A percentile compares a stretch with the other conserved stretches of the same genome.
Evolutionary conservation across 2,329 filamentous ascomycete species (phyloP).

Genomic region (Microdochium nivale): DNA sequence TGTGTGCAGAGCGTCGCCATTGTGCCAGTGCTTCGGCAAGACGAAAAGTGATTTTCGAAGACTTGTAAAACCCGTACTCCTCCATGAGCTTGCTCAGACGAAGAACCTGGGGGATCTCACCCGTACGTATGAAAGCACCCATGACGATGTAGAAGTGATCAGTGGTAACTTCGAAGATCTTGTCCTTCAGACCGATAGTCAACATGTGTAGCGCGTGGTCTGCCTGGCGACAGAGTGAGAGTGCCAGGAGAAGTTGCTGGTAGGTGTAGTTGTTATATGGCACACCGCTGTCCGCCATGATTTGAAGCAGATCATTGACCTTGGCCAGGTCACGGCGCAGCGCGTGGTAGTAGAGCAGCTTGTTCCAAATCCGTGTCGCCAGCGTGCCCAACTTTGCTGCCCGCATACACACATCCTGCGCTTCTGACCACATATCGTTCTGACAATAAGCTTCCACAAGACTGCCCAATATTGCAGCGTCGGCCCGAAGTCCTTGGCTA

Average conservation of each 20-base stretch:
- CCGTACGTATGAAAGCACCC: slow-evolving; percentile 36
- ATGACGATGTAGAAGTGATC: slow-evolving; percentile 47
- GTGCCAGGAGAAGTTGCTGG: slow-evolving; percentile 36
- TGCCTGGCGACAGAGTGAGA: slow-evolving; percentile 39
- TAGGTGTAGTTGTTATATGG: slow-evolving; percentile 43
- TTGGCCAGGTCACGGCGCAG: slow-evolving; percentile 44
- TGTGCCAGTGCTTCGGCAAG: slow-evolving; percentile 31
- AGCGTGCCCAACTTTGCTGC: slow-evolving; percentile 42
- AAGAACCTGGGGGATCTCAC: slow-evolving; percentile 32
- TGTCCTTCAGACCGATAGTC: slow-evolving; percentile 30
- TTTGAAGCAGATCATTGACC: slow-evolving; percentile 36
- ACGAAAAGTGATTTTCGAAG: slow-evolving; percentile 32
- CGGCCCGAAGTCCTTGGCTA: slow-evolving; percentile 37
- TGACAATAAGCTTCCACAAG: slow-evolving; percentile 62
- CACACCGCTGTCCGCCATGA: slow-evolving; percentile 38
- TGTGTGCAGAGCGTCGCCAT: slow-evolving; percentile 14
- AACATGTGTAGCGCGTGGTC: slow-evolving; percentile 41
- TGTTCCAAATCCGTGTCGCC: slow-evolving; percentile 67
- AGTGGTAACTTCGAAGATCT: slow-evolving; percentile 33
- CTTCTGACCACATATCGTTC: slow-evolving; percentile 43
- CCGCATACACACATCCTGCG: slow-evolving; percentile 49
- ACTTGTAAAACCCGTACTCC: slow-evolving; percentile 28
- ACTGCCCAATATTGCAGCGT: slow-evolving; percentile 49
- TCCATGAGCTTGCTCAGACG: slow-evolving; percentile 34
- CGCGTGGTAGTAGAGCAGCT: slow-evolving; percentile 62